Evolutionary conservation across 1,139 yeast species (phyloP), one percentile per base, ranked within the genome.

Genomic region (Lodderomyces parapsilosis): DNA sequence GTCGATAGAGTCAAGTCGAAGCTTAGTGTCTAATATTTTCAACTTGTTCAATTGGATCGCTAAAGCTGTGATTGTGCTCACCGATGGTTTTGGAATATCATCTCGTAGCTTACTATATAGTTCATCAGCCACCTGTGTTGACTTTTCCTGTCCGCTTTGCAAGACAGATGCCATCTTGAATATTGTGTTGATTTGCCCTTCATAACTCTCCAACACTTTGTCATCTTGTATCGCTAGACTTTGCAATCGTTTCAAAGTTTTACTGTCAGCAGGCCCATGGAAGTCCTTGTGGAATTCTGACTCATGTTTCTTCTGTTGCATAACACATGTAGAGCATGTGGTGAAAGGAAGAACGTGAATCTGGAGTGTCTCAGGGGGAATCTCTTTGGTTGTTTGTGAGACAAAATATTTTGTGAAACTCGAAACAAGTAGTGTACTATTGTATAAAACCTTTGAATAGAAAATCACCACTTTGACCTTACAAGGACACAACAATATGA

Each of bases 31-130:
- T 41, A 56, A 43, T 1, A 66, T 51, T 36, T 70, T 69, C 18
- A 77, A 63, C 50, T 67, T 73, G 38, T 71, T 55, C 36, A 78
- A 56, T 56, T 75, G 78, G 11, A 71, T 58, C 0, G 78, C 66
- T 25, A 78, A 55, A 17, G 63, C 55, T 15, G 70, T 68, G 1
- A 74, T 60, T 0, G 78, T 57, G 13, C 43, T 36, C 3, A 49
- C 40, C 0, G 66, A 62, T 1, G 63, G 55, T 10, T 57, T 54
- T 2, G 71, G 71, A 3, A 57, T 43, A 19, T 43, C 49, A 38
- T 37, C 24, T 5, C 19, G 30, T 20, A 30, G 11, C 50, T 49
- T 11, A 45, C 30, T 18, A 34, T 37, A 17, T 10, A 37, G 22
- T 13, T 37, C 18, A 13, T 27, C 25, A 19, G 30, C 41, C 13